Percentiles rank a stretch among this genome's conserved stretches.
Conservation (phyloP, 1,139 yeast genomes). For the Meyerozyma elateridarum region DNA sequence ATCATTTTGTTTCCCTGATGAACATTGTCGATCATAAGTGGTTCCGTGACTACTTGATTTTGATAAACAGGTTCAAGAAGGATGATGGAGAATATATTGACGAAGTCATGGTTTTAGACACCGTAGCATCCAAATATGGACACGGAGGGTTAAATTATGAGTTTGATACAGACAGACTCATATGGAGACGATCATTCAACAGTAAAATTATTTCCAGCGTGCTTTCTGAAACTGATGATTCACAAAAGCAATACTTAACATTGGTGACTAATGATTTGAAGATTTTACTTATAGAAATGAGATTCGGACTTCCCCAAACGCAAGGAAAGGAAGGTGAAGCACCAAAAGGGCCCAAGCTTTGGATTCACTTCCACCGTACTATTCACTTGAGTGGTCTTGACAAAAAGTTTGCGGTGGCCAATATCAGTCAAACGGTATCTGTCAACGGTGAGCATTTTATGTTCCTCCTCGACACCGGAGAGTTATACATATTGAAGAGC, state of each 20-base stretch:
- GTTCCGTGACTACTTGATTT: conserved; percentile 30
- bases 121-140: conserved; percentile 31
- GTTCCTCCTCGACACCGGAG: conserved; percentile 35
- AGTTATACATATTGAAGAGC: conserved; percentile 33
- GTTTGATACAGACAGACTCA: conserved; percentile 36
- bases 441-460: conserved; percentile 31
- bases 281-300: conserved; percentile 29
- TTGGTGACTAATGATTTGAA: conserved; percentile 29
- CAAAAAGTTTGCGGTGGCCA: conserved; percentile 21
- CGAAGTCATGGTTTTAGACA: conserved; percentile 36
- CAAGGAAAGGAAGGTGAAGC: background rate
- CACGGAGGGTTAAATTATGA: conserved; percentile 29
- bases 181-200: conserved; percentile 39
- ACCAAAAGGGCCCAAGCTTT: conserved; percentile 22
- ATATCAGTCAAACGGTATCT: conserved; percentile 24
- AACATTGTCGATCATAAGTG: conserved; percentile 35
- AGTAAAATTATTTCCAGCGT: conserved; percentile 24
- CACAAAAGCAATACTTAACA: conserved; percentile 20
- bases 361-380: conserved; percentile 30
- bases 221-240: conserved; percentile 12
- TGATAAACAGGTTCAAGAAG: conserved; percentile 28
- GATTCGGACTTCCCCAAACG: conserved; percentile 6
- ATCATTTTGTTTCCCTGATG: conserved; percentile 29
- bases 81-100: conserved; percentile 24
- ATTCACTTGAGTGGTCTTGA: conserved; percentile 33